These are phyloP conservation scores for Populus nigra DNA, from an alignment of 345 rosid species.

Conservation along the genomic window DNA sequence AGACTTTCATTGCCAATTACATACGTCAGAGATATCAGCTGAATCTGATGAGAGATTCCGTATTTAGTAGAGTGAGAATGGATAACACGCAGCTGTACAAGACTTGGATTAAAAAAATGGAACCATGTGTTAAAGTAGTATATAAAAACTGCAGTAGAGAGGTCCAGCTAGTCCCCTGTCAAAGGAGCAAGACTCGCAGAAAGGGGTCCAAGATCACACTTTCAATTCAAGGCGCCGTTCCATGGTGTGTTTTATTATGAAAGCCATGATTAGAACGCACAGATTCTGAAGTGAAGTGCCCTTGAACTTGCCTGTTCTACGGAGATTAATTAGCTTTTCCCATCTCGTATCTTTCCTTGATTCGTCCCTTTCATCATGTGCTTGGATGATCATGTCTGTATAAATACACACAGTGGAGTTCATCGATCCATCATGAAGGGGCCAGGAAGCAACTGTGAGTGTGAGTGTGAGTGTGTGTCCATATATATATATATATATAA, in stretches of 20 bases:
- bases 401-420: neutral
- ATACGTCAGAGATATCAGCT: no score
- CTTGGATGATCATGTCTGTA: neutral
- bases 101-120: neutral
- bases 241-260: neutral
- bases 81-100: neutral
- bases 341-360: neutral
- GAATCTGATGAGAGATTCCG: neutral
- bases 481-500: no score
- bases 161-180: constrained; percentile 13
- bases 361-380: neutral
- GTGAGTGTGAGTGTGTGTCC: no score
- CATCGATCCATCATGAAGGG: neutral
- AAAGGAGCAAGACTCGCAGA: constrained; percentile 6
- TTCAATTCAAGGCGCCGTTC: neutral
- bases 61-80: neutral
- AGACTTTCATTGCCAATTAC: no score
- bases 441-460: no score
- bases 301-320: no score
- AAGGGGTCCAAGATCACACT: constrained; percentile 3
- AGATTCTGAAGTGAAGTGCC: neutral
- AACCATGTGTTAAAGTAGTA: neutral
- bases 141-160: neutral
- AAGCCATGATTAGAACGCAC: neutral
- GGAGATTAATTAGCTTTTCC: no score